Conservation (phyloP, 2,329 filamentous ascomycete species). For the Colletotrichum gigasporum region DNA sequence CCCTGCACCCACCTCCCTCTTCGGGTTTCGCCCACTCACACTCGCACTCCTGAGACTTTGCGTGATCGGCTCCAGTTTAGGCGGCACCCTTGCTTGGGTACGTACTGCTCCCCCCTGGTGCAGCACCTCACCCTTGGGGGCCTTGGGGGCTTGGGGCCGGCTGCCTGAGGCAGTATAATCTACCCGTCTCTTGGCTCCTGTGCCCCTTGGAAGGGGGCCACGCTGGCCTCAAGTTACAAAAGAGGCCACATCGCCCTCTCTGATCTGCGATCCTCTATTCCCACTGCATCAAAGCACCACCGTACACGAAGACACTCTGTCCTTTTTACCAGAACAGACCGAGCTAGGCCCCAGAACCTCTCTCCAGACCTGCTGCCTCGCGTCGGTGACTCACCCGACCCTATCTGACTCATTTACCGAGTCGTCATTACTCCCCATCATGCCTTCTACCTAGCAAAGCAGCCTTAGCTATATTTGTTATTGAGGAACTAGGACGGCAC, state of each 20-base stretch:
- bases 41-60: constrained; percentile 13
- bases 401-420: constrained; percentile 36
- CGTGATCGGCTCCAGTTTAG: constrained; percentile 13
- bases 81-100: constrained; percentile 3
- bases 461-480: constrained; percentile 38
- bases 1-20: not conserved
- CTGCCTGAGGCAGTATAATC: constrained; percentile 17
- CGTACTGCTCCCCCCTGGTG: not conserved
- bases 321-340: not conserved
- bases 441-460: constrained; percentile 32
- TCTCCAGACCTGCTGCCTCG: constrained; percentile 3
- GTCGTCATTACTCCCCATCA: constrained; percentile 36
- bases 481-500: constrained; percentile 50
- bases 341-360: too few relatives aligned
- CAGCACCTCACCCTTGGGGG: not conserved
- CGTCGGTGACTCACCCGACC: constrained; percentile 23
- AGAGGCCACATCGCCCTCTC: constrained; percentile 32
- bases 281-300: not conserved
- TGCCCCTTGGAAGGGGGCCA: constrained; percentile 22
- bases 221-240: constrained; percentile 34
- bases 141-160: not conserved
- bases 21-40: constrained; percentile 16
- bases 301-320: constrained; percentile 30
- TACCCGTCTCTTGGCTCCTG: constrained; percentile 1
- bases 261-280: not conserved